Conservation (phyloP, 768 basidiomycete species). For the Tylopilus vinaceipallidus region DNA sequence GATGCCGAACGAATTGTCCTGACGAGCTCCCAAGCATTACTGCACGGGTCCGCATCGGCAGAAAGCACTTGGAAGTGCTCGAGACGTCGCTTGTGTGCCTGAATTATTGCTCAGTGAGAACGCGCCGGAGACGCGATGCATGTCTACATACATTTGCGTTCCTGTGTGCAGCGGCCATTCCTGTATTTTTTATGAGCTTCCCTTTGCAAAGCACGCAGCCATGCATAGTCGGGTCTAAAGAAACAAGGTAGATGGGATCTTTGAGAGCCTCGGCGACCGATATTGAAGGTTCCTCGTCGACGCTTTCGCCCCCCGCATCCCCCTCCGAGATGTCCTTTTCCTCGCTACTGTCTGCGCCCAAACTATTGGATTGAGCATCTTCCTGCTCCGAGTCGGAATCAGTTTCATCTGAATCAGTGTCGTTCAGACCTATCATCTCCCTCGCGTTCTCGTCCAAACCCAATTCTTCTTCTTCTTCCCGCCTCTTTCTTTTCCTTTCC, state of each 20-base stretch:
- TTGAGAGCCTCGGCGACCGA: constrained; percentile 57
- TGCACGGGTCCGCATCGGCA: constrained; percentile 36
- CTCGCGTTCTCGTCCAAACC: constrained; percentile 64
- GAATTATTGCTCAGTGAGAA: constrained; percentile 1
- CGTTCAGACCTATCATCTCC: constrained; percentile 62
- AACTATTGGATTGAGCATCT: constrained; percentile 30
- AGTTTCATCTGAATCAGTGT: constrained; percentile 73
- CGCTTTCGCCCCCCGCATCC: constrained; percentile 21
- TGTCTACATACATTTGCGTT: constrained; percentile 58
- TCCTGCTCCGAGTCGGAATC: constrained; percentile 45
- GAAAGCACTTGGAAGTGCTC: constrained; percentile 48
- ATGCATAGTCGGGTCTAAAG: constrained; percentile 51
- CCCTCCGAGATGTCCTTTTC: no score
- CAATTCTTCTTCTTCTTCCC: constrained; percentile 62
- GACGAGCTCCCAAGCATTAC: constrained; percentile 48
- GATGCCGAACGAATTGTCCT: constrained; percentile 10
- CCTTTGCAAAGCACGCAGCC: constrained; percentile 71
- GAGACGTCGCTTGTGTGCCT: constrained; percentile 67
- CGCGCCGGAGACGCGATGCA: neutral
- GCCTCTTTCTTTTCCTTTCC: constrained; percentile 60
- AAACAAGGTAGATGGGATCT: constrained; percentile 62
- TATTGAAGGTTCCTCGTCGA: constrained; percentile 42
- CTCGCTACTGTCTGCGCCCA: constrained; percentile 19
- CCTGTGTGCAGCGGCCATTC: constrained; percentile 57
- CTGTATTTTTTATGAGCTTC: constrained; percentile 61